Base-by-base conservation (phyloP, 164 flowering plant species). In the Cinnamomum micranthum region DNA sequence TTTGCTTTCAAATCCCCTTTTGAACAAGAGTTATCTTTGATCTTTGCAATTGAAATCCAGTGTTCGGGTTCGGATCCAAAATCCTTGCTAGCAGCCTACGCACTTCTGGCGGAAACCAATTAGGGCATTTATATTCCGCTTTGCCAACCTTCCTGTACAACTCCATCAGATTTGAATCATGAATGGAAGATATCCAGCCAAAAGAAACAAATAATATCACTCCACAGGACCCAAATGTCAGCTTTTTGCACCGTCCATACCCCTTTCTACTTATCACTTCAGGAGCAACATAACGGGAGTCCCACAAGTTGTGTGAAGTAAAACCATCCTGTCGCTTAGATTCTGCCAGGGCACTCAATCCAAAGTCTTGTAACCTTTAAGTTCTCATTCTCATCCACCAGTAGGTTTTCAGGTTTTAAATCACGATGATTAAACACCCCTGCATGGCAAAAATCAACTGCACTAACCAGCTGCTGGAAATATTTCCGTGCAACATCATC, bases 181-280 rank as follows among this genome's bases (percentile, higher is more conserved):
- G 86, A 71, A 90, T 3, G 94, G 94, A 35, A 90, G 88, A 84
- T 80, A 90, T 47, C 94, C 94, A 72, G 94, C 88, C 81, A 89
- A 63, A 4, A 90, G 77, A 71, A n/a, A 89, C 92, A 78, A 72
- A 89, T 25, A 90, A 84, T 65, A 90, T 63, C 74, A 90, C 94
- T 69, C 94, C 92, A 79, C 94, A 90, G 12, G 94, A 90, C 94
- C n/a, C 94, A 90, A 20, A 87, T 88, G 79, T 90, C 94, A 72
- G 94, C 91, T 84, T 89, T n/a, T 90, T 12, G 79, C 72, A 10
- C 94, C 92, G 79, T 90, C n/a, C 94, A 77, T 90, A 90, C 65
- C 94, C 94, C 76, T 76, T 88, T 71, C 88, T 81, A 66, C 69
- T 82, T 19, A 90, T 86, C 65, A 90, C 90, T 75, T 89, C 92